Percentiles rank a stretch among this genome's conserved stretches.
Evolutionary conservation across 305 asterid genomes (phyloP).

Genomic region (Fraxinus velutina): DNA sequence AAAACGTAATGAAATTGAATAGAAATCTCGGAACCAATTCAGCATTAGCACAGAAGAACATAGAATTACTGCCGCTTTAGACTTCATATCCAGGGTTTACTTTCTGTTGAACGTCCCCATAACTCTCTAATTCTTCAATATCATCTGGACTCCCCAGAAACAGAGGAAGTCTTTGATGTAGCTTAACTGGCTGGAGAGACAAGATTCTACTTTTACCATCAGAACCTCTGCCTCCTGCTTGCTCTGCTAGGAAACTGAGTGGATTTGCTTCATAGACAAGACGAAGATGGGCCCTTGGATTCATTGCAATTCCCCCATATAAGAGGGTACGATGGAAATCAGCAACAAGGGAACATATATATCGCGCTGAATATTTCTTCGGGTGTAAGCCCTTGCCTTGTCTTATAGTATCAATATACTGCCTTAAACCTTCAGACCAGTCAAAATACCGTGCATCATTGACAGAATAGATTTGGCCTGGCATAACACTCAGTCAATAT

Average conservation of each 20-base stretch:
- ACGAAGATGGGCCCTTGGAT: slow-evolving; percentile 89
- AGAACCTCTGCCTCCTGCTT: slow-evolving; percentile 80
- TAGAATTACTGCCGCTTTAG: slow-evolving; percentile 14
- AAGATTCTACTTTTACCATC: slow-evolving; percentile 73
- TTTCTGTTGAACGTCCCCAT: slow-evolving; percentile 68
- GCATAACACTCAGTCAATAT: neutral
- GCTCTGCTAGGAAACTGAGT: slow-evolving; percentile 76
- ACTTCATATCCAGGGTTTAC: slow-evolving; percentile 79
- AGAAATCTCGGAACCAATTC: neutral
- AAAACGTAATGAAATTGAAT: neutral
- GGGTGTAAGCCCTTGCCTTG: slow-evolving; percentile 80
- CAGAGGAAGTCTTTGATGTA: slow-evolving; percentile 79
- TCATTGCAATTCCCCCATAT: slow-evolving; percentile 87
- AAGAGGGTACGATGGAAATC: slow-evolving; percentile 85
- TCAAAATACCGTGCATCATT: slow-evolving; percentile 91
- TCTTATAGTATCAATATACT: slow-evolving; percentile 68
- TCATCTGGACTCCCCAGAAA: slow-evolving; percentile 84
- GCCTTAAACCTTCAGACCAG: slow-evolving; percentile 87
- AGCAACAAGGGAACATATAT: slow-evolving; percentile 93
- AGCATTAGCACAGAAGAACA: neutral
- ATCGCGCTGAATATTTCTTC: slow-evolving; percentile 84
- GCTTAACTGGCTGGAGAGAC: slow-evolving; percentile 72
- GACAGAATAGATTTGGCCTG: slow-evolving; percentile 90
- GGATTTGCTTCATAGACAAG: slow-evolving; percentile 95
- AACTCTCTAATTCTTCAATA: slow-evolving; percentile 72